A percentile compares a stretch with the other conserved stretches of the same genome.
These are phyloP conservation scores for Gyrodon lividus DNA, from an alignment of 768 basidiomycete species.

Conservation along the genomic window DNA sequence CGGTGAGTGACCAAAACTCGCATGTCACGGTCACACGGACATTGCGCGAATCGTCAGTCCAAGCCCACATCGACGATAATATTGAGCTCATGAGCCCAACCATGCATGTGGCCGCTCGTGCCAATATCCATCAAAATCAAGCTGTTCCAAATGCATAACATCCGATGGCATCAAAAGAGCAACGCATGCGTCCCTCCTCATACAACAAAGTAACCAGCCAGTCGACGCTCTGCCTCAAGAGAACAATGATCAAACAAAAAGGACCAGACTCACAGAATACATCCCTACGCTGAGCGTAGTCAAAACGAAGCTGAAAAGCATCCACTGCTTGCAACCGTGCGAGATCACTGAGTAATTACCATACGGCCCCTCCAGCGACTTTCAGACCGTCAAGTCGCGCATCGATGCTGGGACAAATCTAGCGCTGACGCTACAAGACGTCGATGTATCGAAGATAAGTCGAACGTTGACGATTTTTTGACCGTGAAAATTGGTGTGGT, in stretches of 20 bases:
- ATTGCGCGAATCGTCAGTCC: neutral
- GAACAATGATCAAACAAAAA: neutral
- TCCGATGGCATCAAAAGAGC: neutral
- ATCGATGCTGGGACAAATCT: neutral
- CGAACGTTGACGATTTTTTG: neutral
- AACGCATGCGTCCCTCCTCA: neutral
- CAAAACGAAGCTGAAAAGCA: neutral
- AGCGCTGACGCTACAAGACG: neutral
- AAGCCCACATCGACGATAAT: neutral
- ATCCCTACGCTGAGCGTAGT: neutral
- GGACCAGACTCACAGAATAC: neutral
- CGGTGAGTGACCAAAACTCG: neutral
- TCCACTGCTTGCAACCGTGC: neutral
- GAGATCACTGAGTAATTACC: neutral
- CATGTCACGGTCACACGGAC: conserved; percentile 1
- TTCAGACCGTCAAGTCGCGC: neutral
- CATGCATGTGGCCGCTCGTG: neutral
- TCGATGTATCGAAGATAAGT: neutral
- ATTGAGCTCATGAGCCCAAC: neutral
- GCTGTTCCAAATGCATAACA: neutral
- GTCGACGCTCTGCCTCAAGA: neutral
- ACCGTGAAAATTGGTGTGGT: neutral
- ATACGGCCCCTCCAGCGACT: neutral
- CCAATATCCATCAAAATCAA: neutral
- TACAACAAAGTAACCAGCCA: neutral